phyloP scores from a whole-genome alignment of 345 rosid genomes.

The Syzygium aromaticum region DNA sequence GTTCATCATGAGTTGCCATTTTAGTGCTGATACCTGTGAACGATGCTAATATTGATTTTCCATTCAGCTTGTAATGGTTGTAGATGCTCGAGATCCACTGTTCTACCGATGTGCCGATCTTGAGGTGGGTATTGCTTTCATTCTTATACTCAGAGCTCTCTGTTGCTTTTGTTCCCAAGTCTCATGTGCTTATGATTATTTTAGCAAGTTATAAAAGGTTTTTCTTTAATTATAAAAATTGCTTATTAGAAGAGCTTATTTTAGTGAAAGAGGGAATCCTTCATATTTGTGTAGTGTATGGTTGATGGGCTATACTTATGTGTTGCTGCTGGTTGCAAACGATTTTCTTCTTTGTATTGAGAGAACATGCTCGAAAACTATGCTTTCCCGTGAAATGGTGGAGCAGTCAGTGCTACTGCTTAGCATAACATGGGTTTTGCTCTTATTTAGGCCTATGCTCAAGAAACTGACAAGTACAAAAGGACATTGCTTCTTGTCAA shows the following conservation, averaged over 20 bases:
- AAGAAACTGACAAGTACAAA: slow-evolving; percentile 67
- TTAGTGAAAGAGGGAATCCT: background rate
- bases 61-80: slow-evolving; percentile 90
- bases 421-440: background rate
- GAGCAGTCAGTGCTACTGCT: background rate
- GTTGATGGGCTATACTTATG: background rate
- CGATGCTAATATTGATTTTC: background rate
- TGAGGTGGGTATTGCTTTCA: slow-evolving; percentile 43
- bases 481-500: slow-evolving; percentile 83
- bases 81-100: slow-evolving; percentile 89
- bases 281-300: background rate
- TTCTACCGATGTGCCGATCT: slow-evolving; percentile 92
- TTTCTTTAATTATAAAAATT: background rate
- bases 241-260: background rate
- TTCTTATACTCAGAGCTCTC: background rate
- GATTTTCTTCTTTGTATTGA: background rate
- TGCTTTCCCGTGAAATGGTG: background rate
- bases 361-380: background rate
- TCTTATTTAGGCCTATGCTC: slow-evolving; percentile 56
- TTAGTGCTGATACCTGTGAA: background rate
- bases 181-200: background rate
- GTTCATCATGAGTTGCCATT: background rate
- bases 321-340: background rate
- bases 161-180: background rate
- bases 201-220: background rate